Base-by-base conservation (phyloP, 352 stramenopile genomes). In the Globisporangium viniferum region DNA sequence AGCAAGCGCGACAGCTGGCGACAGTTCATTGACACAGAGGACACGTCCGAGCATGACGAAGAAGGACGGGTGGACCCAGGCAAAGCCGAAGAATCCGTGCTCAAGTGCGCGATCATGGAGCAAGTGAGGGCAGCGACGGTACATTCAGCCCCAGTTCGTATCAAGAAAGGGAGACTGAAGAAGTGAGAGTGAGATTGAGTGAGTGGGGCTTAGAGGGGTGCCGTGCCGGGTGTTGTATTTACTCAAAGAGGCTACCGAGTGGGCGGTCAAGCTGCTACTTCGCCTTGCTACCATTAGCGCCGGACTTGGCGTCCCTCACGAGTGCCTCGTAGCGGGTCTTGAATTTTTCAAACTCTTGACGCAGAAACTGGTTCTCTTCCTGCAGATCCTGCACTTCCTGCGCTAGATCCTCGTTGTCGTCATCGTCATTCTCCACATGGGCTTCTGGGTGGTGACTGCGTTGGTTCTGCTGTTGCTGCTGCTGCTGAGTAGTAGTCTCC, bases 301-400 rank as follows among this genome's bases (percentile, higher is more conserved):
- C 3, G 3, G 33, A 3, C 12, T 71, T 62, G 33, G 64, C 20
- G 27, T 49, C 69, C 44, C 67, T 61, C 57, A 77, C 64, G 24
- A 80, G 41, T 5, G 75, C 59, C 53, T 93, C 82, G 72, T 91
- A 92, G 35, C 79, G 77, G 6, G 70, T 71, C 67, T 90, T 89
- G 44, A 93, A 74, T 35, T 80, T 84, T 56, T 90, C 77, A 64
- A 92, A 90, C 49, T 92, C 82, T 24, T 86, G 73, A 5, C 83
- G 77, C 31, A 93, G 57, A 39, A 85, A 91, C 36, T 77, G 60
- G 60, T 93, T 93, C 46, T 93, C 83, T 41, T 90, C 80, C 46
- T 86, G 72, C 53, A 90, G 67, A 59, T 92, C 82, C 24, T 76
- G 68, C 12, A 89, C 60, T 29, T 88, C 77, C 44, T 79, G 73